Conservation (phyloP, 1,284 basidiomycete genomes). For the Inonotus hispidus region DNA sequence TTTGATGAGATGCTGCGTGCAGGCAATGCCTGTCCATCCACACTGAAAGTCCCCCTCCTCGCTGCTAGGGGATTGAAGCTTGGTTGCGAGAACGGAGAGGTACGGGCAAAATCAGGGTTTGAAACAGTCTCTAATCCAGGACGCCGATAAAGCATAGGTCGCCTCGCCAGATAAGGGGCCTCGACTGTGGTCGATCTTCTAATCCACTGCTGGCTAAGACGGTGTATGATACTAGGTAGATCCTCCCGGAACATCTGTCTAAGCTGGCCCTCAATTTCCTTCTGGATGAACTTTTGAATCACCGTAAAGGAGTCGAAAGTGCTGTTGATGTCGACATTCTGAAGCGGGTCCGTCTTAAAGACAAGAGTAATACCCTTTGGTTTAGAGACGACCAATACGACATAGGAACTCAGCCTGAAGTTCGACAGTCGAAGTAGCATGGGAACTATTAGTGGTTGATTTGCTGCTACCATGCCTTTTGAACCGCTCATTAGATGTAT, state of each 20-base stretch:
- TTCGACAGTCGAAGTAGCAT: conserved; percentile 97
- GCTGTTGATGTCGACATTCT: conserved; percentile 95
- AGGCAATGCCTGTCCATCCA: conserved; percentile 5
- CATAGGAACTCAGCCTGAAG: conserved; percentile 91
- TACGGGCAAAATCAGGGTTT: conserved; percentile 24
- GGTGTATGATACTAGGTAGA: conserved; percentile 94
- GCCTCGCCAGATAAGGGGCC: conserved; percentile 64
- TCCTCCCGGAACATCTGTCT: conserved; percentile 98
- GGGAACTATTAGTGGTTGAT: conserved; percentile 90
- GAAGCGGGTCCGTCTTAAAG: conserved; percentile 99
- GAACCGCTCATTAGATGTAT: conserved; percentile 73
- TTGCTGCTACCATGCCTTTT: conserved; percentile 85
- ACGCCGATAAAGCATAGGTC: conserved; percentile 31
- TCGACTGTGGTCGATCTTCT: conserved; percentile 70
- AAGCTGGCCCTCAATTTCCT: conserved; percentile 95
- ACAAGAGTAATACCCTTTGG: conserved; percentile 98
- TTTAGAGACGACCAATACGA: conserved; percentile 95
- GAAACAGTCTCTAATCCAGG: conserved; percentile 30
- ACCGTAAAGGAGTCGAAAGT: conserved; percentile 98
- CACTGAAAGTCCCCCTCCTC: neutral
- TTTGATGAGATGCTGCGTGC: conserved; percentile 8
- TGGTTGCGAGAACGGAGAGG: neutral
- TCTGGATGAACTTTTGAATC: conserved; percentile 94
- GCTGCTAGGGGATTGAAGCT: neutral
- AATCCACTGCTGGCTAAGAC: conserved; percentile 92